Conservation (phyloP, 2,329 filamentous ascomycete species). For the Bipolaris oryzae region DNA sequence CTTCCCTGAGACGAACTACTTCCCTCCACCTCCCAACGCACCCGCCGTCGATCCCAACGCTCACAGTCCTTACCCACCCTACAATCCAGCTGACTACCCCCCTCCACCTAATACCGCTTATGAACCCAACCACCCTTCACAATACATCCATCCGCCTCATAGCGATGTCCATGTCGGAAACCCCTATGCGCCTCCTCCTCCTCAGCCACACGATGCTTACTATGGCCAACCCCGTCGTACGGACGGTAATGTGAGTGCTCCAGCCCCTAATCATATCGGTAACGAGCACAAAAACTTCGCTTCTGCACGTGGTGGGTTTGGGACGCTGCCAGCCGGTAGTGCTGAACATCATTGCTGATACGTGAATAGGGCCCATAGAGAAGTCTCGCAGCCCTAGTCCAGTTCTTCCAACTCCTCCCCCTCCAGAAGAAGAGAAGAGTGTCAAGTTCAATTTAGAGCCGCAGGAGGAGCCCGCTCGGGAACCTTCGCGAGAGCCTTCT, state of each 20-base stretch:
- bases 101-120: constrained; percentile 34
- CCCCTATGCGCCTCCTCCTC: constrained; percentile 31
- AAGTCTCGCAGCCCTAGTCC: constrained; percentile 18
- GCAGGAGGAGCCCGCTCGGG: constrained; percentile 31
- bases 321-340: constrained; percentile 34
- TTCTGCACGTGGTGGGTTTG: constrained; percentile 44
- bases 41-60: constrained; percentile 38
- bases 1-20: constrained; percentile 56
- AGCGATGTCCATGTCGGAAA: constrained; percentile 39
- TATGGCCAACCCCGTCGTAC: constrained; percentile 46
- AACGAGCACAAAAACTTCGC: constrained; percentile 32
- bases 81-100: constrained; percentile 55
- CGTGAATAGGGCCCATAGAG: constrained; percentile 34
- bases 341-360: constrained; percentile 9
- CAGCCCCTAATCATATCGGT: constrained; percentile 33
- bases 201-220: constrained; percentile 31
- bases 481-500: constrained; percentile 21
- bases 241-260: constrained; percentile 60
- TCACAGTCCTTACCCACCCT: constrained; percentile 38
- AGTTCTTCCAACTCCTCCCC: not conserved
- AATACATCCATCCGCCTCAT: constrained; percentile 39
- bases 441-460: constrained; percentile 50
- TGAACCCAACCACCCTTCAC: constrained; percentile 36
- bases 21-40: constrained; percentile 54
- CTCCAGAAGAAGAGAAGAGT: constrained; percentile 35